Evolutionary conservation across 257 asterid genomes (phyloP), one percentile per base, ranked within the genome.

Genomic region (Lycium barbarum): DNA sequence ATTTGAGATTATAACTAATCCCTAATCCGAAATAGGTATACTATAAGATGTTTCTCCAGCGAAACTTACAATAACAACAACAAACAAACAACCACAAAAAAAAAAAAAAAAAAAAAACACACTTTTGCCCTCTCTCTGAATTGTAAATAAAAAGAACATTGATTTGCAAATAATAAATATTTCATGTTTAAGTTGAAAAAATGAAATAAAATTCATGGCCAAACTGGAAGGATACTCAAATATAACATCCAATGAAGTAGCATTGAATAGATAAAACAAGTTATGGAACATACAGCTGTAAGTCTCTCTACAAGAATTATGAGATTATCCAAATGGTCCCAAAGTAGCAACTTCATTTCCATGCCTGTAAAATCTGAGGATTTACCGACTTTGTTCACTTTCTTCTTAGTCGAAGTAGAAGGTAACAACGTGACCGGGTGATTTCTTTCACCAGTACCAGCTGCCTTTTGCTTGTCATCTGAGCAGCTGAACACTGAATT

Each of bases 261-360:
- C 9, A 82, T 47, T 65, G 71, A 67, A 72, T 61, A 84, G 59
- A 83, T 63, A 79, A 68, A 58, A 79, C 17, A 33, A 78, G 88
- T 79, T 68, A 83, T 73, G 80, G 86, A 88, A 79, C 95, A 55
- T 95, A 96, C 99, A 86, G 91, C 89, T 85, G 87, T 87, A 63
- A 96, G 95, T 90, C 93, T 92, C 91, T 91, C 86, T 84, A 94
- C 92, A 63, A 96, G 96, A 83, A 85, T 84, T 83, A 90, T 90
- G 63, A 94, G 92, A 49, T 90, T 92, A 87, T 91, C 89, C 71
- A 92, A 86, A 86, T 89, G 93, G 90, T 87, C 92, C 99, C 95
- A 93, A 85, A 96, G 96, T 85, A 93, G 89, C 87, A 88, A 84
- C 89, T 91, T 93, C 92, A 89, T 83, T 57, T 91, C 97, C 91